Evolutionary conservation across 2,329 filamentous ascomycete genomes (phyloP).

Genomic region (Botryotinia convoluta): DNA sequence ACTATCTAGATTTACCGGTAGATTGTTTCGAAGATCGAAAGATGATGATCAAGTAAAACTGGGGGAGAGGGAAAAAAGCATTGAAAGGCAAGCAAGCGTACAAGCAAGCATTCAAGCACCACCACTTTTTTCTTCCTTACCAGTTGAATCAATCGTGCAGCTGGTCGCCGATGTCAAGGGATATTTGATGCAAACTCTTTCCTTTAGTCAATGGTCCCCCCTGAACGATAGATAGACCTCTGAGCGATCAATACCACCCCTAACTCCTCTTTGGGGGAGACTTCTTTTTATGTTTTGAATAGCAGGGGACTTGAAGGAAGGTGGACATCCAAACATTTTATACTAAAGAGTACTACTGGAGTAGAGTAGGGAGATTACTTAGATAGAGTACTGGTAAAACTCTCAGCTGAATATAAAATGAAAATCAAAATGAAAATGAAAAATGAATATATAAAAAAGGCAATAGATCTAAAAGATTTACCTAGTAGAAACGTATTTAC

Average conservation of each 20-base stretch:
- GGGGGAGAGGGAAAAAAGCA: neutral
- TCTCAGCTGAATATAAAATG: neutral
- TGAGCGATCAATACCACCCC: conserved; percentile 2
- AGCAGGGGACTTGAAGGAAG: neutral
- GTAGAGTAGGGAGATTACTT: neutral
- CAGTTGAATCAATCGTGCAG: neutral
- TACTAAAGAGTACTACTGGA: neutral
- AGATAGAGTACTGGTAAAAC: neutral
- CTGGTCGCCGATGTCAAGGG: conserved; percentile 9
- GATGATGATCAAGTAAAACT: neutral
- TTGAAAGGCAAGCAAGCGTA: neutral
- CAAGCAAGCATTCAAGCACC: neutral
- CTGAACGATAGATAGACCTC: neutral
- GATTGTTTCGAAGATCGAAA: conserved; percentile 5
- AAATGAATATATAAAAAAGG: neutral
- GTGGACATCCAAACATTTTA: neutral
- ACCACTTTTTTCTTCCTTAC: neutral
- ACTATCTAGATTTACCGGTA: neutral
- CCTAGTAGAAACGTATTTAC: neutral
- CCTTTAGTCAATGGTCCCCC: conserved; percentile 17
- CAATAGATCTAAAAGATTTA: neutral
- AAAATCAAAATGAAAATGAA: neutral
- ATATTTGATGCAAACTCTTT: conserved; percentile 9
- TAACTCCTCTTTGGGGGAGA: neutral
- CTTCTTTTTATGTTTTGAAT: neutral